Conservation (phyloP, 2,329 filamentous ascomycete species). For the Neofusicoccum kwambonambiense region DNA sequence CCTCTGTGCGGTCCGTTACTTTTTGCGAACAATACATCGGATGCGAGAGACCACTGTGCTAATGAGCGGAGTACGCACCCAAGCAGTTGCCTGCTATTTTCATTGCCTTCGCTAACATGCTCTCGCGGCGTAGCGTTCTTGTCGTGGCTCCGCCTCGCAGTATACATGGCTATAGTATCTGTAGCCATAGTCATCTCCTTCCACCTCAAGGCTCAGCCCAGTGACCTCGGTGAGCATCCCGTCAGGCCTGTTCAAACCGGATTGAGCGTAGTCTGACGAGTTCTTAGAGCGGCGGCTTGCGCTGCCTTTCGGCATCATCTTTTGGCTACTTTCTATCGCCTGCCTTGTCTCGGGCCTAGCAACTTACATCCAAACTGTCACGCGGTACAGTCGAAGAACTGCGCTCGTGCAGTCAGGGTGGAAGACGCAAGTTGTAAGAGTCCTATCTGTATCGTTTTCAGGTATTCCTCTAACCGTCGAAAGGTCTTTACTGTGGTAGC, state of each 20-base stretch:
- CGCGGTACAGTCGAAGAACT: constrained; percentile 72
- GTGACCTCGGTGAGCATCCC: constrained; percentile 34
- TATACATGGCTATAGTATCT: constrained; percentile 88
- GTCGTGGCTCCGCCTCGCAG: constrained; percentile 82
- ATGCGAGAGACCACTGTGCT: constrained; percentile 75
- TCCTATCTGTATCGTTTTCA: not conserved
- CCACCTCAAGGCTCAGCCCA: constrained; percentile 75
- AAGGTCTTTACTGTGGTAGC: constrained; percentile 40
- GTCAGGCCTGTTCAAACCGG: constrained; percentile 14
- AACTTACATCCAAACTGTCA: constrained; percentile 83
- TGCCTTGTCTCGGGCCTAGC: constrained; percentile 75
- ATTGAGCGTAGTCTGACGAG: not conserved
- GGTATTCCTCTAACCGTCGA: not conserved
- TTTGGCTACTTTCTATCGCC: constrained; percentile 79
- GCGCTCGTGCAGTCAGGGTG: constrained; percentile 91
- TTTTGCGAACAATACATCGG: constrained; percentile 72
- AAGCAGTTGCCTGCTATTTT: not conserved
- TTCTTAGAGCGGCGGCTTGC: constrained; percentile 73
- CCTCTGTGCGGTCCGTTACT: constrained; percentile 67
- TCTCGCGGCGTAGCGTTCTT: constrained; percentile 61
- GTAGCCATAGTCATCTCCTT: constrained; percentile 92
- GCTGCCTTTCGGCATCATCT: constrained; percentile 79
- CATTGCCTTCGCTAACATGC: not conserved
- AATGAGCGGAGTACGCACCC: constrained; percentile 63
- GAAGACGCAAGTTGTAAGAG: constrained; percentile 77